Percentiles rank a stretch among this genome's conserved stretches.
These are phyloP conservation scores for Penicillium macrosclerotiorum DNA, from an alignment of 495 filamentous ascomycete genomes.

Conservation along the genomic window DNA sequence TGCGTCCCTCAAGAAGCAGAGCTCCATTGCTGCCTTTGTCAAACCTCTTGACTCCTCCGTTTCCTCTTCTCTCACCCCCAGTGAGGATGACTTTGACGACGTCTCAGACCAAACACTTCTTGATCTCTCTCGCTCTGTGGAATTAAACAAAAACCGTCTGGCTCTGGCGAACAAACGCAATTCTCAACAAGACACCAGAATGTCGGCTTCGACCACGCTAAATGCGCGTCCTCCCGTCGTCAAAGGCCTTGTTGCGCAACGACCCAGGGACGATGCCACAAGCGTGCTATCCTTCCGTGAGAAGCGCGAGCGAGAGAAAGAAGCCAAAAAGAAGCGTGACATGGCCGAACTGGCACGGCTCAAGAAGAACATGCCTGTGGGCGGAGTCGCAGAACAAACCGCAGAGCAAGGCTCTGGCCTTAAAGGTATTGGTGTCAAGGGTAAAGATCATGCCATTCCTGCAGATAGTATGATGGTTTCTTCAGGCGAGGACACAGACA, in stretches of 20 bases:
- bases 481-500: constrained; percentile 68
- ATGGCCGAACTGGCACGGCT: constrained; percentile 63
- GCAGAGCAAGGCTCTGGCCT: constrained; percentile 76
- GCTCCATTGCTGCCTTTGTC: constrained; percentile 64
- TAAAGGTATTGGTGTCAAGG: constrained; percentile 69
- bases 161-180: constrained; percentile 35
- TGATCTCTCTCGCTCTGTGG: constrained; percentile 47
- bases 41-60: constrained; percentile 38
- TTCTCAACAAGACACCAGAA: constrained; percentile 36
- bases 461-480: constrained; percentile 86
- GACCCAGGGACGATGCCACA: constrained; percentile 35
- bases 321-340: constrained; percentile 70
- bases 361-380: constrained; percentile 51
- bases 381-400: constrained; percentile 55
- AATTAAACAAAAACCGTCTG: constrained; percentile 45
- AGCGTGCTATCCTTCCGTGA: constrained; percentile 57
- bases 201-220: constrained; percentile 24
- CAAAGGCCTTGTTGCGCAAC: constrained; percentile 29
- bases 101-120: constrained; percentile 43
- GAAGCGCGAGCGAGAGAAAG: constrained; percentile 67
- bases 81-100: constrained; percentile 46
- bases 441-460: constrained; percentile 71
- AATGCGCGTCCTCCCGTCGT: constrained; percentile 13
- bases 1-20: constrained; percentile 58
- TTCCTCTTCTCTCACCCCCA: constrained; percentile 30